Evolutionary conservation across 495 filamentous ascomycete genomes (phyloP).

Genomic region (Daldinia concentrica): DNA sequence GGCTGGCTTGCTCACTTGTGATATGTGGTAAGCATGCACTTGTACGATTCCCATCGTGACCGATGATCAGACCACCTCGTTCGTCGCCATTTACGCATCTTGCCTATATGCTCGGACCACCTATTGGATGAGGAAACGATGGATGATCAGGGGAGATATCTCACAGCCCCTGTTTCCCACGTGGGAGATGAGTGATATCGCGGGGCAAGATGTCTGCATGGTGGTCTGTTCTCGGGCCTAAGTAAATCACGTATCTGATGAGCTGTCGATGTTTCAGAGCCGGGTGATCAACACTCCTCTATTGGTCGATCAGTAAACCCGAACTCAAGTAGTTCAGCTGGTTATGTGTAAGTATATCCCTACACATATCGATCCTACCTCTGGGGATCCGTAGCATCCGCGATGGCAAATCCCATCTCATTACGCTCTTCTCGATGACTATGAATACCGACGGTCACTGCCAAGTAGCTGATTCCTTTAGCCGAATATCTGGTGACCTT

Average conservation of each 20-base stretch:
- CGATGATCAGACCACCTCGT: constrained; percentile 40
- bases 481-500: constrained; percentile 30
- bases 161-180: constrained; percentile 38
- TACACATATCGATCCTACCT: constrained; percentile 11
- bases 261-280: constrained; percentile 38
- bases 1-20: constrained; percentile 9
- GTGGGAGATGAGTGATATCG: constrained; percentile 42
- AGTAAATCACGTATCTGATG: constrained; percentile 30
- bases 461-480: not conserved
- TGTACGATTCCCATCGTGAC: constrained; percentile 20
- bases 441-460: not conserved
- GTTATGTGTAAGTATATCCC: constrained; percentile 1
- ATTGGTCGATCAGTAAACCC: constrained; percentile 28
- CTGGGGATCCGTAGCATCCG: constrained; percentile 33
- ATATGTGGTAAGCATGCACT: not conserved
- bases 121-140: constrained; percentile 26
- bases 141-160: constrained; percentile 36
- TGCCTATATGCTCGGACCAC: constrained; percentile 27
- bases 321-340: constrained; percentile 20
- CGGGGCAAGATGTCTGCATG: constrained; percentile 41
- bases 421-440: not conserved
- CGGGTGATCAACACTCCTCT: constrained; percentile 23
- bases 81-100: constrained; percentile 29
- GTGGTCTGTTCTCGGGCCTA: constrained; percentile 39
- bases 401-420: constrained; percentile 18